A percentile compares a stretch with the other conserved stretches of the same genome.
phyloP scores from a whole-genome alignment of 768 basidiomycete genomes.

The Lactifluus piperatus region DNA sequence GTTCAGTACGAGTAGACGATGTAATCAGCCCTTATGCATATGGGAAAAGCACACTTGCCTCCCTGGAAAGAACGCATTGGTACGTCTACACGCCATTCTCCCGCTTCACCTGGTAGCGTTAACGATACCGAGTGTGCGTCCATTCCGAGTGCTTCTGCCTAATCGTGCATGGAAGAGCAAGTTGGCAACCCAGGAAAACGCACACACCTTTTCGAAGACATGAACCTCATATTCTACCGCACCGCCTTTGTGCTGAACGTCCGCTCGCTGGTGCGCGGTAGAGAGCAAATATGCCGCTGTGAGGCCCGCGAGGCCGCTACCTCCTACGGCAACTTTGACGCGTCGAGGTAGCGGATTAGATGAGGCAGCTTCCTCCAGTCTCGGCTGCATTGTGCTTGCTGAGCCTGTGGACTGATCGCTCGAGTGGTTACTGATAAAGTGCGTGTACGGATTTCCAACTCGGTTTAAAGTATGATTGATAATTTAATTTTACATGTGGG shows the following conservation, averaged over 20 bases:
- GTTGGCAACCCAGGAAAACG: not conserved
- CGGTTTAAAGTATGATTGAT: too few species aligned
- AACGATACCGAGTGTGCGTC: slow-evolving; percentile 53
- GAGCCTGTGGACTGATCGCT: not conserved
- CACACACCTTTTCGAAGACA: slow-evolving; percentile 62
- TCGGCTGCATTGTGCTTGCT: not conserved
- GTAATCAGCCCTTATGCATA: not conserved
- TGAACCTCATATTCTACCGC: slow-evolving; percentile 55
- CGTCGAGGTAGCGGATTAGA: slow-evolving; percentile 9
- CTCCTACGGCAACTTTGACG: slow-evolving; percentile 57
- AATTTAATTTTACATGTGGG: too few species aligned
- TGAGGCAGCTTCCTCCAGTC: not conserved
- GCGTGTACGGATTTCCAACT: too few species aligned
- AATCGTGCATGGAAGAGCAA: not conserved
- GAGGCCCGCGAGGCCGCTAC: slow-evolving; percentile 66
- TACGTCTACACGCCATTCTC: slow-evolving; percentile 56
- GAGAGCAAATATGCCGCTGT: slow-evolving; percentile 55
- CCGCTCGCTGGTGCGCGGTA: slow-evolving; percentile 19
- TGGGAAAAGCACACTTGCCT: slow-evolving; percentile 34
- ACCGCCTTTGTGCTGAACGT: slow-evolving; percentile 10
- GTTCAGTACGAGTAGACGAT: not conserved
- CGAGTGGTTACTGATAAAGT: too few species aligned
- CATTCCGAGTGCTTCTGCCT: slow-evolving; percentile 58
- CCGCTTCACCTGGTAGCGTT: slow-evolving; percentile 28
- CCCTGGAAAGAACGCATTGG: slow-evolving; percentile 81